A percentile compares a stretch with the other conserved stretches of the same genome.
Evolutionary conservation across 257 asterid species (phyloP).

Genomic region (Paulownia fortunei): DNA sequence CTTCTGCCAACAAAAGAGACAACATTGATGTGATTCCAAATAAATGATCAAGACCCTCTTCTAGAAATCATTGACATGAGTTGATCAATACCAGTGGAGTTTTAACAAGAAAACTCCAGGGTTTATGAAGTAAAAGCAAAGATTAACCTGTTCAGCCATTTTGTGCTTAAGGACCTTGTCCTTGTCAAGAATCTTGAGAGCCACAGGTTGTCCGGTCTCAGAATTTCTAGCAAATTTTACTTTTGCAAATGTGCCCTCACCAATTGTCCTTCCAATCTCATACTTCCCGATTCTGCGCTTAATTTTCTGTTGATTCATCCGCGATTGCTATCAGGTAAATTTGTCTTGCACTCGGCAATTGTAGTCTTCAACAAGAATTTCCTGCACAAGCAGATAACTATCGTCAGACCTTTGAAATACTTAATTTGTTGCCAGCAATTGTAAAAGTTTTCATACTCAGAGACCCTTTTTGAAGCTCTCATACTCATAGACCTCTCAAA

Average conservation of each 20-base stretch:
- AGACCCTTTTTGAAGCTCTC: not conserved
- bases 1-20: not conserved
- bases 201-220: slow-evolving; percentile 81
- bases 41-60: not conserved
- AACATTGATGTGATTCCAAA: slow-evolving; percentile 1
- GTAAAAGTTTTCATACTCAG: not conserved
- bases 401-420: slow-evolving; percentile 22
- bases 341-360: slow-evolving; percentile 5
- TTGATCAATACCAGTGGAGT: not conserved
- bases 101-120: not conserved
- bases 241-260: slow-evolving; percentile 96
- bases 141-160: slow-evolving; percentile 89
- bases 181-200: slow-evolving; percentile 88
- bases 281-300: slow-evolving; percentile 86
- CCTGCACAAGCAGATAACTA: slow-evolving; percentile 38
- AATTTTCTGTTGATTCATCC: slow-evolving; percentile 69
- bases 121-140: not conserved
- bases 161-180: slow-evolving; percentile 94
- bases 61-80: not conserved
- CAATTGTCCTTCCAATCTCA: slow-evolving; percentile 92
- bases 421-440: not conserved
- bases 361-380: slow-evolving; percentile 18
- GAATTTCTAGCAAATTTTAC: slow-evolving; percentile 87
- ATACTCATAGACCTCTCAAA: not conserved
- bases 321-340: slow-evolving; percentile 4